Evolutionary conservation across 2,329 filamentous ascomycete species (phyloP).

Genomic region (Talaromyces sp.): DNA sequence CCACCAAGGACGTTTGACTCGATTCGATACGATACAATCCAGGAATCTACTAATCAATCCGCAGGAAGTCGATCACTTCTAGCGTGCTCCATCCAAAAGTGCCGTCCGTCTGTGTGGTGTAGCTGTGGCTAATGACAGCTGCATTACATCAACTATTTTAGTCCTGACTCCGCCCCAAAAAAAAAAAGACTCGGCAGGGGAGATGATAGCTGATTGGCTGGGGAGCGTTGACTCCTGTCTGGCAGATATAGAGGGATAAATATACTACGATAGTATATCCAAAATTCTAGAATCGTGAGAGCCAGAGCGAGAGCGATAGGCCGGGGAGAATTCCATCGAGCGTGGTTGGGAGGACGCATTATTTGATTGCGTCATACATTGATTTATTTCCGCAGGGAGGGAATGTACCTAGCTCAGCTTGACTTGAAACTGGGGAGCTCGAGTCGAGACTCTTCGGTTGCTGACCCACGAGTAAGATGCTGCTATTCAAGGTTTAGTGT

Average conservation of each 20-base stretch:
- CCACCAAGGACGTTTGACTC: not conserved
- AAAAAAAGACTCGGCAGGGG: slow-evolving; percentile 2
- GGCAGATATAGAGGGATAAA: not conserved
- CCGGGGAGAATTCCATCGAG: not conserved
- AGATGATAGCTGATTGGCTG: not conserved
- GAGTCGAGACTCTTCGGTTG: not conserved
- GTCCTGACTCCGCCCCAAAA: not conserved
- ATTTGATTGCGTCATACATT: slow-evolving; percentile 7
- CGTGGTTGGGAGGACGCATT: too few species aligned
- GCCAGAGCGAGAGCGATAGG: not conserved
- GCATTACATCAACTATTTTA: not conserved
- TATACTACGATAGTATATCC: too few species aligned
- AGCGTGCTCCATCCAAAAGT: not conserved
- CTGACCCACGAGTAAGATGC: too few species aligned
- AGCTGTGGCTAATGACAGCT: not conserved
- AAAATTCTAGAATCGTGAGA: not conserved
- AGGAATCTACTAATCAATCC: too few species aligned
- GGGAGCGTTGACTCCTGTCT: not conserved
- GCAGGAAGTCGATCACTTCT: not conserved
- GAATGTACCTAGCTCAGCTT: not conserved
- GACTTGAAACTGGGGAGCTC: not conserved
- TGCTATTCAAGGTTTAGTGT: too few species aligned
- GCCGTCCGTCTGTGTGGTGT: too few species aligned
- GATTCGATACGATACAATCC: not conserved
- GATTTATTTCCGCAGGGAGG: not conserved